phyloP scores from a whole-genome alignment of 1,284 basidiomycete genomes.

The Puccinia hordei region DNA sequence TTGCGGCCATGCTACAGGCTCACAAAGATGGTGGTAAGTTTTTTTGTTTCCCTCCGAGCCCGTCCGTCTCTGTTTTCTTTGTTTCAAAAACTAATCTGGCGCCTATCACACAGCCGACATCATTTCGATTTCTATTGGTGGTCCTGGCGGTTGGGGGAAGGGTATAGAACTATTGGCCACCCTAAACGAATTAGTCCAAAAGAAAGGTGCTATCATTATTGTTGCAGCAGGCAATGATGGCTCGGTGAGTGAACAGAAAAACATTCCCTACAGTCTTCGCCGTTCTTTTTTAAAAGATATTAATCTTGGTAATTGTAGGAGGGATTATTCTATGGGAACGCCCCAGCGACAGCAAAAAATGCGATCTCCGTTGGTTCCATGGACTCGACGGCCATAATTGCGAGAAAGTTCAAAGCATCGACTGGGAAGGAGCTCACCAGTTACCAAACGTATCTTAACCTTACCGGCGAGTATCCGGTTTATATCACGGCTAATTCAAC shows the following conservation, averaged over 20 bases:
- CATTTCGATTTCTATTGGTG: constrained; percentile 18
- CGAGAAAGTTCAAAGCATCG: constrained; percentile 6
- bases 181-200: constrained; percentile 17
- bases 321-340: not conserved
- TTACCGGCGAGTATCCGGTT: not conserved
- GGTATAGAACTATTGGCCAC: constrained; percentile 1
- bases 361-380: constrained; percentile 41
- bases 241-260: constrained; percentile 4
- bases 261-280: too few relatives aligned
- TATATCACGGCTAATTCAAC: too few relatives aligned
- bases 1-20: constrained; percentile 33
- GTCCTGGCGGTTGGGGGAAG: constrained; percentile 33
- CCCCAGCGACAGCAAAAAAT: constrained; percentile 18
- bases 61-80: too few relatives aligned
- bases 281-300: not conserved
- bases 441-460: not conserved
- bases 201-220: constrained; percentile 18
- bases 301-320: not conserved
- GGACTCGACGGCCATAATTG: not conserved
- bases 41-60: not conserved
- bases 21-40: constrained; percentile 39
- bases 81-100: not conserved
- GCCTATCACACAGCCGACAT: constrained; percentile 29
- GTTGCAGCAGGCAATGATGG: constrained; percentile 47
- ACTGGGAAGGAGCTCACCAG: constrained; percentile 7